Evolutionary conservation across 495 filamentous ascomycete genomes (phyloP).

Genomic region (Hypoxylon perforatum): DNA sequence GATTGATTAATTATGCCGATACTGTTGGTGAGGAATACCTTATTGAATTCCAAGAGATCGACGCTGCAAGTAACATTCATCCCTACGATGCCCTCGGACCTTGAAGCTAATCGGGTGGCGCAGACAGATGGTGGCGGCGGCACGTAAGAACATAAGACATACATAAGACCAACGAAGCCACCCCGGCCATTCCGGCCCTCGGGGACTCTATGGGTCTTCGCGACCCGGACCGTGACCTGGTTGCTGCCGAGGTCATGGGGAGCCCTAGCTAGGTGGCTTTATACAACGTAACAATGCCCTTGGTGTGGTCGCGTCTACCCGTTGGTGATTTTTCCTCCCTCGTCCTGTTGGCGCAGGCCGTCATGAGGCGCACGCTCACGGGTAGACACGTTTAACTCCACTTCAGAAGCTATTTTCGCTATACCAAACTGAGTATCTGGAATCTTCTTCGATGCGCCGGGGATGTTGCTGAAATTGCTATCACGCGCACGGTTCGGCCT

Average conservation of each 20-base stretch:
- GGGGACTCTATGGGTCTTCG: slow-evolving; percentile 5
- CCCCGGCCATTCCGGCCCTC: not conserved
- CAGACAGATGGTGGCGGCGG: slow-evolving; percentile 13
- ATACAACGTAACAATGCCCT: slow-evolving; percentile 31
- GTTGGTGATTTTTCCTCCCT: not conserved
- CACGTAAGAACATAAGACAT: too few relatives aligned
- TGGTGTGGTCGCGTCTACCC: not conserved
- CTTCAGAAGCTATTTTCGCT: slow-evolving; percentile 1
- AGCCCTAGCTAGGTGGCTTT: not conserved
- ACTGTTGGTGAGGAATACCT: slow-evolving; percentile 2
- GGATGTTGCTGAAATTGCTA: not conserved
- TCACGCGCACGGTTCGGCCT: slow-evolving; percentile 13
- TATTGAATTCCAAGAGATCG: slow-evolving; percentile 11
- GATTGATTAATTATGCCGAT: slow-evolving; percentile 15
- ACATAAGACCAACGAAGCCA: slow-evolving; percentile 5
- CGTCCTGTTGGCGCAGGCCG: not conserved
- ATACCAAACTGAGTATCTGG: slow-evolving; percentile 4
- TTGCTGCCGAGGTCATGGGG: slow-evolving; percentile 11
- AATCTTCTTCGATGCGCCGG: not conserved
- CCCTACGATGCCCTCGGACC: slow-evolving; percentile 5
- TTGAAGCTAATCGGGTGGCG: slow-evolving; percentile 4
- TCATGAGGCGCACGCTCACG: not conserved
- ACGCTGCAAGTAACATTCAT: slow-evolving; percentile 2
- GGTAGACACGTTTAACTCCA: not conserved
- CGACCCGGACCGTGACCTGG: not conserved